Evolutionary conservation across 1,139 yeast species (phyloP).

Genomic region (Saccharomycopsis phalli): DNA sequence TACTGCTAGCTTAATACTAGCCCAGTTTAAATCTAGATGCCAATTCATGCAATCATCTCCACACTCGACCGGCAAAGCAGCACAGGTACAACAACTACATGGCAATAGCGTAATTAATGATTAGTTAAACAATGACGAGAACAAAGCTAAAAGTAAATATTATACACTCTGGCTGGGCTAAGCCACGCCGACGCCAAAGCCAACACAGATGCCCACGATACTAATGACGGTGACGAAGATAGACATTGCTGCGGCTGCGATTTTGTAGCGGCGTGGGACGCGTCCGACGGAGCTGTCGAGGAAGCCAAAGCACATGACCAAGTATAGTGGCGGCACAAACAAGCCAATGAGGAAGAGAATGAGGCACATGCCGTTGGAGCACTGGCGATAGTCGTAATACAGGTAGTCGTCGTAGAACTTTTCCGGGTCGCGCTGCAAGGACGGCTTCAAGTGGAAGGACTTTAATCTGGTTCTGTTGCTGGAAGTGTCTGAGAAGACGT

Average conservation of each 20-base stretch:
- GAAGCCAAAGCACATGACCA: constrained; percentile 20
- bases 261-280: constrained; percentile 16
- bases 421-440: constrained; percentile 1
- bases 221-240: constrained; percentile 15
- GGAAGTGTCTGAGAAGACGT: neutral
- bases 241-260: constrained; percentile 17
- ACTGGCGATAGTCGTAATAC: constrained; percentile 2
- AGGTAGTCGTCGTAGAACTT: neutral
- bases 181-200: constrained; percentile 30
- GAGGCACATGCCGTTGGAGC: constrained; percentile 10
- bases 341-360: constrained; percentile 15
- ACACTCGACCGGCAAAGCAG: no score
- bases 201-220: constrained; percentile 27
- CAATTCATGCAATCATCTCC: no score
- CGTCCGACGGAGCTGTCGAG: constrained; percentile 19
- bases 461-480: constrained; percentile 10
- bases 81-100: no score
- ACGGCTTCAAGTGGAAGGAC: constrained; percentile 17
- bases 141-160: no score
- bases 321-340: constrained; percentile 20
- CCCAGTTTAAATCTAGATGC: no score
- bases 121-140: no score
- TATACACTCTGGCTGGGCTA: no score
- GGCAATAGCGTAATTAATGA: no score
- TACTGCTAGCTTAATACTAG: no score